These are phyloP conservation scores for Golubevia pallescens DNA, from an alignment of 1,284 basidiomycete genomes.

Conservation along the genomic window DNA sequence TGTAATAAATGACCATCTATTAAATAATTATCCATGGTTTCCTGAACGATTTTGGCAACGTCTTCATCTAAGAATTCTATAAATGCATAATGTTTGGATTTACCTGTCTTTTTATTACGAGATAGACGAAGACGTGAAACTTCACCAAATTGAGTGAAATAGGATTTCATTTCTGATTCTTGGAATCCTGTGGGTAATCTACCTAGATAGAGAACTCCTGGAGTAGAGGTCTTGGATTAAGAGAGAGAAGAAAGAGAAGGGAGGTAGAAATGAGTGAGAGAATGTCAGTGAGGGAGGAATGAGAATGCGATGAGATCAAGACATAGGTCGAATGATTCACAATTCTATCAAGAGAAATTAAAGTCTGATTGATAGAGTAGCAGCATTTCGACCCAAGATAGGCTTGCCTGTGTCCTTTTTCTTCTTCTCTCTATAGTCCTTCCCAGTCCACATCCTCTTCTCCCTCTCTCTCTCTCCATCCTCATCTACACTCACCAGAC, in stretches of 20 bases:
- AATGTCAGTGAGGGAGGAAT: not conserved
- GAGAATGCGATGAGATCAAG: not conserved
- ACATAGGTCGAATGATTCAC: no score
- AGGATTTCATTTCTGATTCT: conserved; percentile 88
- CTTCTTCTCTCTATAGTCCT: no score
- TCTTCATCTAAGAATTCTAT: conserved; percentile 88
- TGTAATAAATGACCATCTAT: conserved; percentile 89
- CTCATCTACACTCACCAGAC: no score
- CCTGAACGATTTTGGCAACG: conserved; percentile 92
- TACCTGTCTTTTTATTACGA: conserved; percentile 94
- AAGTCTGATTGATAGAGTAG: no score
- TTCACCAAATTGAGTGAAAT: conserved; percentile 93
- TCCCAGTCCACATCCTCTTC: no score
- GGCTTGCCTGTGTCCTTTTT: no score
- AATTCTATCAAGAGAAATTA: no score
- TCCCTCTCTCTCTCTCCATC: no score
- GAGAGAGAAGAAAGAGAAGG: not conserved
- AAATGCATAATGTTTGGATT: conserved; percentile 95
- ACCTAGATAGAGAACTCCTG: conserved; percentile 87
- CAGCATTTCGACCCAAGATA: no score
- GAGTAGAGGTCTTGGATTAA: conserved; percentile 71
- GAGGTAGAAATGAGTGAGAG: not conserved
- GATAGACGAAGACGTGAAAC: conserved; percentile 87
- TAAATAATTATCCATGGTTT: conserved; percentile 99
- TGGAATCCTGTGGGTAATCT: conserved; percentile 96